A percentile compares a stretch with the other conserved stretches of the same genome.
These are phyloP conservation scores for Cystobasidiaceae sp. DNA, from an alignment of 1,284 basidiomycete species.

Conservation along the genomic window DNA sequence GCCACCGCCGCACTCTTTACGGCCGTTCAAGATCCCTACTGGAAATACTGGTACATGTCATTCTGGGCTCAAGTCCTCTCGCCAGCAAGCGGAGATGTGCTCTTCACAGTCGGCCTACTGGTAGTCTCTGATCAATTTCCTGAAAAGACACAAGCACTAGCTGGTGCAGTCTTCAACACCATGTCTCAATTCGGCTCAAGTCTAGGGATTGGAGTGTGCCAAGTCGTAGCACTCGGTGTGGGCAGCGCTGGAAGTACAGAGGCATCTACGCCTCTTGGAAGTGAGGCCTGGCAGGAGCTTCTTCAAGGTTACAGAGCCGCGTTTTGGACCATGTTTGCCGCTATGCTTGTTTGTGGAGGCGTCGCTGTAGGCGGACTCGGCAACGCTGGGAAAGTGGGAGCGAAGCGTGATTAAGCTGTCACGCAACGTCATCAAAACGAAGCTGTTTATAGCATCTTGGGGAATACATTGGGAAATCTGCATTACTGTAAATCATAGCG, in stretches of 20 bases:
- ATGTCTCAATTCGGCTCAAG: not conserved
- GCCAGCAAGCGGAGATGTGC: not conserved
- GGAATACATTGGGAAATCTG: too few relatives aligned
- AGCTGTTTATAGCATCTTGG: too few relatives aligned
- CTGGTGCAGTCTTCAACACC: not conserved
- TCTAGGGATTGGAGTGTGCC: not conserved
- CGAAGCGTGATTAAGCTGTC: not conserved
- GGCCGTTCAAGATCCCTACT: not conserved
- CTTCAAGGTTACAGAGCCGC: not conserved
- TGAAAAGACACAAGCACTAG: not conserved
- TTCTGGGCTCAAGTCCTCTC: not conserved
- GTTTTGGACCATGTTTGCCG: not conserved
- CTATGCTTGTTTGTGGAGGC: not conserved
- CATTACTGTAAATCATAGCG: too few relatives aligned
- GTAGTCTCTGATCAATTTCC: not conserved
- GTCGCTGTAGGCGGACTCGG: not conserved
- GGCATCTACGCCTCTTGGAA: not conserved
- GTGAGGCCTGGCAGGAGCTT: not conserved
- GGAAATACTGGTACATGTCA: not conserved
- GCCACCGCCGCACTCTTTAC: not conserved
- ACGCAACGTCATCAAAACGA: too few relatives aligned
- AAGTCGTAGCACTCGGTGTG: not conserved
- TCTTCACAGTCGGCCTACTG: not conserved
- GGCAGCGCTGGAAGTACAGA: not conserved
- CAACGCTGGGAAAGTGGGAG: not conserved